A percentile compares a stretch with the other conserved stretches of the same genome.
Conservation (phyloP, 139 green algal species). For the Astrephomene gubernaculifera region DNA sequence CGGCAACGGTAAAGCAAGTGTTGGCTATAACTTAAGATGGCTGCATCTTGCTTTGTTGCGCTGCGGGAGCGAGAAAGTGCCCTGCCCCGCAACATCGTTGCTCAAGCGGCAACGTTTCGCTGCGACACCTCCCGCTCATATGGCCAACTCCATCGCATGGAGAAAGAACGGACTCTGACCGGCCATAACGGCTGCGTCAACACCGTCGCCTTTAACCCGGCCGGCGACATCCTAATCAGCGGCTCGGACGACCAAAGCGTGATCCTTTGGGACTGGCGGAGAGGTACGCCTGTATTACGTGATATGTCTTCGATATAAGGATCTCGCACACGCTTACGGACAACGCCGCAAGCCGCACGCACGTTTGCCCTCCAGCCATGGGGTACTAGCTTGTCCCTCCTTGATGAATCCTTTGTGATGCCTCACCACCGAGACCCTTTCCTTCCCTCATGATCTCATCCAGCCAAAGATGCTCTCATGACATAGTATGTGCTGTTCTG, state of each 20-base stretch:
- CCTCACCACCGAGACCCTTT: no score
- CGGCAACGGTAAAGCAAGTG: no score
- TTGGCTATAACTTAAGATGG: not conserved
- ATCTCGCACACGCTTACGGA: not conserved
- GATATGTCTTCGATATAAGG: not conserved
- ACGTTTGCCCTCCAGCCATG: no score
- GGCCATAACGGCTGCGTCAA: constrained; percentile 72
- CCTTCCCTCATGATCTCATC: no score
- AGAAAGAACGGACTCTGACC: constrained; percentile 47
- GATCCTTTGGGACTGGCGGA: constrained; percentile 72
- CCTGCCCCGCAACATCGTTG: not conserved
- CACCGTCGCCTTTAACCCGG: constrained; percentile 65
- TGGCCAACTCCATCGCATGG: constrained; percentile 45
- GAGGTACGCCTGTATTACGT: constrained; percentile 18
- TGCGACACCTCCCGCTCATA: not conserved
- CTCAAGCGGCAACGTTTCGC: not conserved
- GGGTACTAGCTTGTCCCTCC: no score
- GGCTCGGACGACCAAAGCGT: constrained; percentile 71
- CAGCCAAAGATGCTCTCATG: no score
- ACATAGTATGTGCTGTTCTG: no score
- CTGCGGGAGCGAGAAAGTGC: not conserved
- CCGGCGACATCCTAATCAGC: constrained; percentile 58
- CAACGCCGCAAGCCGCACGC: no score
- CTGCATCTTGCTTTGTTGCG: not conserved
- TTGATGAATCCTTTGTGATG: no score